These are phyloP conservation scores for Tylopilus plumbeoviolaceoides DNA, from an alignment of 768 basidiomycete genomes.

Conservation along the genomic window DNA sequence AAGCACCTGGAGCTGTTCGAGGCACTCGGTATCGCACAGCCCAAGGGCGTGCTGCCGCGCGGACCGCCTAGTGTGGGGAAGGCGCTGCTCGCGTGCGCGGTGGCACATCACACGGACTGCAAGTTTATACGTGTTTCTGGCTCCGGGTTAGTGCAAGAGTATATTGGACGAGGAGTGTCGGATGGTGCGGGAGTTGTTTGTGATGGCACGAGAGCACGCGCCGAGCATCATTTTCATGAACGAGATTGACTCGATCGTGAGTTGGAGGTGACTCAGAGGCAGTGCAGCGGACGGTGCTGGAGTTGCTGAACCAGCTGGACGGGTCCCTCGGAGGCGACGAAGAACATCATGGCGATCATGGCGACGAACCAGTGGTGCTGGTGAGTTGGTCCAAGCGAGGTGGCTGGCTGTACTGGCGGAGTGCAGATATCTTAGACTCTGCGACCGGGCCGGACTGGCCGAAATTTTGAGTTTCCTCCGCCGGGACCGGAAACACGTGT, in stretches of 20 bases:
- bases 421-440: constrained; percentile 85
- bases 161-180: constrained; percentile 95
- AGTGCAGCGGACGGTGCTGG: constrained; percentile 90
- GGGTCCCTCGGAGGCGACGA: constrained; percentile 81
- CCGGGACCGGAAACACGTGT: constrained; percentile 96
- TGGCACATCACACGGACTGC: constrained; percentile 97
- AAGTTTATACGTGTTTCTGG: constrained; percentile 96
- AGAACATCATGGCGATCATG: constrained; percentile 91
- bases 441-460: constrained; percentile 94
- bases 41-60: constrained; percentile 93
- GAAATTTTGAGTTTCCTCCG: constrained; percentile 98
- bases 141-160: constrained; percentile 94
- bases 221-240: constrained; percentile 99
- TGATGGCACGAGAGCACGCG: constrained; percentile 97
- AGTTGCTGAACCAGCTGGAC: constrained; percentile 83
- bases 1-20: constrained; percentile 98
- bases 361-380: constrained; percentile 97
- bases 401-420: constrained; percentile 5
- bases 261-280: constrained; percentile 80
- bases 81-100: constrained; percentile 90
- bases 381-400: constrained; percentile 30
- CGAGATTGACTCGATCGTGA: constrained; percentile 97
- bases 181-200: constrained; percentile 97
- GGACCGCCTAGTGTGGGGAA: constrained; percentile 97
- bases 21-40: constrained; percentile 92